Conservation (phyloP, 2,329 filamentous ascomycete species). For the Talaromyces pinophilus region DNA sequence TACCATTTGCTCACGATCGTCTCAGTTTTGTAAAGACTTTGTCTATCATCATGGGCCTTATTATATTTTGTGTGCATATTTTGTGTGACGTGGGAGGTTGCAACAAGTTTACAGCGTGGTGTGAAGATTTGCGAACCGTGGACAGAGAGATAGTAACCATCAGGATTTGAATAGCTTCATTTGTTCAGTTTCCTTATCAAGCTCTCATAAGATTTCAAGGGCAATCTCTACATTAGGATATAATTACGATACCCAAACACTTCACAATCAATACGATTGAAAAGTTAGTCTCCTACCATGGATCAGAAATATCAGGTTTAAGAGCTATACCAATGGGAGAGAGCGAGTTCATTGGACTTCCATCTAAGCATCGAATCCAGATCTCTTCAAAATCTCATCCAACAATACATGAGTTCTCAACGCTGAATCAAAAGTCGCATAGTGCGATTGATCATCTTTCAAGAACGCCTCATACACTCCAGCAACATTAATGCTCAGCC, state of each 20-base stretch:
- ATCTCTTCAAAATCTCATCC: slow-evolving; percentile 7
- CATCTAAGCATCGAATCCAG: not conserved
- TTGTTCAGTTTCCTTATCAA: no score
- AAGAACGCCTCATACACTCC: slow-evolving; percentile 17
- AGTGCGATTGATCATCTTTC: slow-evolving; percentile 3
- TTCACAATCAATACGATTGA: not conserved
- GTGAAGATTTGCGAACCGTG: not conserved
- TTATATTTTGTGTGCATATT: not conserved
- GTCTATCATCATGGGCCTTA: not conserved
- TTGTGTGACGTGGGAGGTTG: not conserved
- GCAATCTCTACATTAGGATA: no score
- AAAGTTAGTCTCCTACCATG: not conserved
- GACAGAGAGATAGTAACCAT: not conserved
- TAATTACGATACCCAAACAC: no score
- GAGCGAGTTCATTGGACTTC: not conserved
- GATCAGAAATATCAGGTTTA: not conserved
- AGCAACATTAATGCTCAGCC: slow-evolving; percentile 7
- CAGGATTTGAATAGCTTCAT: no score
- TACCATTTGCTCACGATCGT: not conserved
- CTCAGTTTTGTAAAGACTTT: not conserved
- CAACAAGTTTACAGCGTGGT: not conserved
- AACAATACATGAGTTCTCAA: slow-evolving; percentile 12
- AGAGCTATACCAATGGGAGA: not conserved
- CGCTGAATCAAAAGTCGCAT: slow-evolving; percentile 15
- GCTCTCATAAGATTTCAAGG: no score